A percentile compares a stretch with the other conserved stretches of the same genome.
Conservation (phyloP, 305 asterid species). For the Ilex paraguariensis region DNA sequence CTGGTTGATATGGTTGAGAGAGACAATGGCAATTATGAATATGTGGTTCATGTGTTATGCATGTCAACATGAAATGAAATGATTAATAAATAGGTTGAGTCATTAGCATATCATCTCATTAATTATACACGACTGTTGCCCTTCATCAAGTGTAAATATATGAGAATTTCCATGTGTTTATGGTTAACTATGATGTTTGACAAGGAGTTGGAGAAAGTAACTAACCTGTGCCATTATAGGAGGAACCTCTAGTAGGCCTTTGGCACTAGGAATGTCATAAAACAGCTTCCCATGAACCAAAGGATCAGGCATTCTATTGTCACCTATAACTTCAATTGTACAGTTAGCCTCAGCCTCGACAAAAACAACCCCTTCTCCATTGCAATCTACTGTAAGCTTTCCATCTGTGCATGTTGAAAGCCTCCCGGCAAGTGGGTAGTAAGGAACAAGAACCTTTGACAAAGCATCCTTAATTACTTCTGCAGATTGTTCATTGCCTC, state of each 20-base stretch:
- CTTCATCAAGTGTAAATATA: too few relatives aligned
- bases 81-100: too few relatives aligned
- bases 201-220: neutral
- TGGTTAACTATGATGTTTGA: too few relatives aligned
- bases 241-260: slow-evolving; percentile 62
- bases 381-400: slow-evolving; percentile 76
- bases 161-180: too few relatives aligned
- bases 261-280: slow-evolving; percentile 69
- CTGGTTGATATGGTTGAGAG: too few relatives aligned
- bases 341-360: slow-evolving; percentile 84
- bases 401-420: slow-evolving; percentile 53
- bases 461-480: slow-evolving; percentile 55
- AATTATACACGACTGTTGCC: too few relatives aligned
- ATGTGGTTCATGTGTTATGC: too few relatives aligned
- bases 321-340: slow-evolving; percentile 50
- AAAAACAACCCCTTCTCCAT: slow-evolving; percentile 74
- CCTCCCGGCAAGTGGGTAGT: slow-evolving; percentile 75
- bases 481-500: slow-evolving; percentile 45
- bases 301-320: slow-evolving; percentile 79
- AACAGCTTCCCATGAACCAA: slow-evolving; percentile 75
- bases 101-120: too few relatives aligned
- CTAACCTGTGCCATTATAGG: slow-evolving; percentile 80
- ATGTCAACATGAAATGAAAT: too few relatives aligned
- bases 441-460: slow-evolving; percentile 63
- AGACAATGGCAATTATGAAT: too few relatives aligned